Evolutionary conservation across 108 stramenopile genomes (phyloP), one percentile per base, ranked within the genome.

Genomic region (Cylindrotheca closterium): DNA sequence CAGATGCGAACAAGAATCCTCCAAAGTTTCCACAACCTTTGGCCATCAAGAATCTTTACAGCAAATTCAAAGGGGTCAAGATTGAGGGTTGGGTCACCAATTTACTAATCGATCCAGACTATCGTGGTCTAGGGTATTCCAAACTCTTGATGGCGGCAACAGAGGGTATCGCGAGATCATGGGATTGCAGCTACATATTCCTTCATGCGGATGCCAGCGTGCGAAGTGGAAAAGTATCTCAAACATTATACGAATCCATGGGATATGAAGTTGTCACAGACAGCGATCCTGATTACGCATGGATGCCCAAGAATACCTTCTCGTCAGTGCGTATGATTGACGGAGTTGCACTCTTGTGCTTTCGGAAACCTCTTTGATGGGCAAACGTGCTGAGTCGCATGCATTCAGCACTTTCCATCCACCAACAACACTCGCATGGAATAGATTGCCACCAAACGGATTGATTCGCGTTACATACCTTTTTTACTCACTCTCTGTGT

Each of bases 191-290:
- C 0, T 80, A 74, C 37, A 52, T 84, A 1, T 72, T 72, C 24
- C 67, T 89, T 63, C 88, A 89, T 59, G 81, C 79, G 31, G 84
- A 89, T 67, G 88, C 88, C 10, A 76, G 84, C 66, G 71, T 64
- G 47, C 22, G 62, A 8, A 65, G 70, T 15, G 87, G 88, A 2
- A 55, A 59, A 46, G 53, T 79, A 4, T 69, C 84, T 1, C 84
- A 82, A 47, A 25, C 48, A 4, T 59, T 89, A 37, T 89, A 89
- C 49, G 25, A 72, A 45, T 63, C 67, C 12, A 28, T 86, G 47
- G 88, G 88, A 0, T 89, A 89, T 48, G 49, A 56, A 15, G 60
- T 71, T 2, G 83, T 78, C 26, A 75, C 66, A 0, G 75, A 52
- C 21, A 58, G 47, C 47, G 31, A 48, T 18, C 30, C 34, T 3